Base-by-base conservation (phyloP, 2,329 filamentous ascomycete species). In the Neofusicoccum sp. region DNA sequence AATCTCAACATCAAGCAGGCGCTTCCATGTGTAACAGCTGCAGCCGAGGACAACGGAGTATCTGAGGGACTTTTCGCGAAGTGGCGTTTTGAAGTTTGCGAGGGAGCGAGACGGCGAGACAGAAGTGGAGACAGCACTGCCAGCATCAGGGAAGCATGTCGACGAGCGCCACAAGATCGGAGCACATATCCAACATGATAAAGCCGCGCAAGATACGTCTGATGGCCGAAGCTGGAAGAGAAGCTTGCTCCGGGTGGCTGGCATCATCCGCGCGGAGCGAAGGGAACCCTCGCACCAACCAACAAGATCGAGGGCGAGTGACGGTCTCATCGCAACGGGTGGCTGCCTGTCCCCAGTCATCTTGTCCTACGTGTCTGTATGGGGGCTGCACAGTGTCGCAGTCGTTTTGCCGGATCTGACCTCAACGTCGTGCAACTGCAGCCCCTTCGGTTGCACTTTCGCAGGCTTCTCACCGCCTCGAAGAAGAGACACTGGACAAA, bases 381-480 rank as follows among this genome's bases (percentile, higher is more conserved):
- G 58, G 40, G 58, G 28, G 28, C 41, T 47, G 33, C 40, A 53
- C 38, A 41, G 7, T 36, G 40, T 60, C 24, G 48, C 58, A 60
- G 48, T 38, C 48, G 20, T 60, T 14, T 60, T 60, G 38, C 58
- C 36, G 48, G 58, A 60, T 47, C 47, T 53, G 38, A 60, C 20
- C 26, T 12, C 9, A 43, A 30, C 34, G 58, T 24, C 36, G 58
- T 51, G 47, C 47, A 28, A 44, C 47, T 28, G 41, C 36, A 51
- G 38, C 38, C 47, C 58, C 58, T 44, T 49, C 58, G 58, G 47
- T 45, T 60, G 47, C 20, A 20, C 20, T 20, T 20, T 20, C 20
- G 20, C 47, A 53, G 31, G 9, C 24, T 38, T 31, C 47, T 60
- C 44, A 60, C 57, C 57, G 57, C 45, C 34, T 44, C 57, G 34